Evolutionary conservation across 805 yeast genomes (phyloP), one percentile per base, ranked within the genome.

Genomic region (Metschnikowia orientalis): DNA sequence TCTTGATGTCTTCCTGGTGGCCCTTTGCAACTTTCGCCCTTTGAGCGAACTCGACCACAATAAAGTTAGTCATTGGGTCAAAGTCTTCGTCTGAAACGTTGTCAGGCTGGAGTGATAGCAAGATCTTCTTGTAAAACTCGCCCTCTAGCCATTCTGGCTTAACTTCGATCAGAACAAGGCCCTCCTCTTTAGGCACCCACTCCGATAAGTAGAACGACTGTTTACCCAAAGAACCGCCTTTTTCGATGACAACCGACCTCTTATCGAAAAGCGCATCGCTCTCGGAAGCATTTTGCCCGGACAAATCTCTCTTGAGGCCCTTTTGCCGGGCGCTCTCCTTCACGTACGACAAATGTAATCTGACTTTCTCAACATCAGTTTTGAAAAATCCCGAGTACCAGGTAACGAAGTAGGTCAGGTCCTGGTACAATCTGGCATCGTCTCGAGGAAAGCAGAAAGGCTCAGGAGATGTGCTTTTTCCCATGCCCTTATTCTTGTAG

Each of bases 371-470:
- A 15, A 75, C 82, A 3, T 63, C 71, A 29, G 71, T 67, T 18
- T 51, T 50, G 48, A 85, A 87, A 53, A 63, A 80, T 30, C 71
- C 67, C 2, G 90, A 70, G 58, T 66, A 87, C 96, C 96, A 87
- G 7, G 90, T 79, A 32, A 84, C 57, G 50, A 88, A 87, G 48
- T 84, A 82, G 1, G 84, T 74, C 34, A 69, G 59, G 19, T 72
- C 95, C 38, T 73, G 56, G 42, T 72, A 70, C 59, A 83, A 65
- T 23, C 62, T 67, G 8, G 68, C 48, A 38, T 77, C 71, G 47
- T 82, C 89, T 20, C 63, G 66, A 8, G 95, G 96, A 13, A 84
- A 73, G 57, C 96, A 87, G 57, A 86, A 84, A n/a, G 96, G 96
- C 32, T 67, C 92, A 23, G 87, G 73, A 1, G 62, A 48, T 11